Evolutionary conservation across 2,329 filamentous ascomycete species (phyloP), one percentile per base, ranked within the genome.

Genomic region (Pyricularia grisea): DNA sequence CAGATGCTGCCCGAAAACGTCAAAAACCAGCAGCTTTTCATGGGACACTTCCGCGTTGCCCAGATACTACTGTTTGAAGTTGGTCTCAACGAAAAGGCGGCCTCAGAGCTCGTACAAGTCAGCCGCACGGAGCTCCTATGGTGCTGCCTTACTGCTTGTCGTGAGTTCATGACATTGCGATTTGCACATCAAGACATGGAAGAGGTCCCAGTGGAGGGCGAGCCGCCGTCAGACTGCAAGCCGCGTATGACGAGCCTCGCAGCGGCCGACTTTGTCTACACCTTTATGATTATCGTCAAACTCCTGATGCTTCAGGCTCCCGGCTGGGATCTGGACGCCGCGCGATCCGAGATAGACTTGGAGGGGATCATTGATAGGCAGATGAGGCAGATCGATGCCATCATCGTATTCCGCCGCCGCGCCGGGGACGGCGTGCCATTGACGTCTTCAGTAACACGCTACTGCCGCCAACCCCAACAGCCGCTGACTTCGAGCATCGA

Each of bases 51-150:
- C 10, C 74, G 78, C 70, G 77, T 84, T 14, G 81, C 81, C 27
- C 79, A 84, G 71, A 76, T 83, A 10, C 78, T 85, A 4, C 75
- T 85, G 23, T 82, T 81, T 71, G 83, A 84, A 71, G 75, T 82
- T 55, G 80, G 78, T 70, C 75, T 85, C 31, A 79, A 80, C 4
- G 81, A 83, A 3, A 72, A 75, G 28, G 74, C 76, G 70, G 76
- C 76, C 63, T 69, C 75, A 10, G 72, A 74, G 2, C 74, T 83
- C 67, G 68, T 78, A 4, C 71, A 76, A 10, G 74, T 77, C 1
- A 50, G 65, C 7, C 65, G 31, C n/a, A 75, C 84, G 1, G 76
- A 79, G 25, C 77, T 84, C 23, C 79, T 85, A n/a, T 82, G 80
- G 80, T 73, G 74, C 11, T 84, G 83, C 70, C 74, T 81, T 42